Conservation (phyloP, 2,329 filamentous ascomycete genomes). For the Paraconiothyrium brasiliense region DNA sequence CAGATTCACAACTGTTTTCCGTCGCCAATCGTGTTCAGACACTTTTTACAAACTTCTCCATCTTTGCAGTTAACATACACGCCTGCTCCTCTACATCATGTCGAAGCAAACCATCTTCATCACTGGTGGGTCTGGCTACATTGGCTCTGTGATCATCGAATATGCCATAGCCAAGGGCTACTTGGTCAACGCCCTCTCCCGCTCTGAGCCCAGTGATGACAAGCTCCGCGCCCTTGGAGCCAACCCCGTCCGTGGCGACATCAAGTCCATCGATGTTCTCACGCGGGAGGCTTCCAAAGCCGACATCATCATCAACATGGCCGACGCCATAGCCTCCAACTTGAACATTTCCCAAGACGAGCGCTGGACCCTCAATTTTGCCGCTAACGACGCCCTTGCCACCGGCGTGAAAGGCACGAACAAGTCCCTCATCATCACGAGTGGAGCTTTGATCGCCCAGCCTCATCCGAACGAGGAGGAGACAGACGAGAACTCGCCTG, state of each 20-base stretch:
- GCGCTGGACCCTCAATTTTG: constrained; percentile 44
- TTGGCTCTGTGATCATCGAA: constrained; percentile 39
- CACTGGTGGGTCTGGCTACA: constrained; percentile 34
- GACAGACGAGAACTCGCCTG: constrained; percentile 36
- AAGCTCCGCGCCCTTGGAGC: constrained; percentile 53
- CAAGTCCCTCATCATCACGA: constrained; percentile 51
- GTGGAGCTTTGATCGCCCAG: constrained; percentile 40
- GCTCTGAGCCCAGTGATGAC: constrained; percentile 46
- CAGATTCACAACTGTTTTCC: not conserved
- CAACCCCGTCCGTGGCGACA: constrained; percentile 52
- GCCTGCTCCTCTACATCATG: constrained; percentile 14
- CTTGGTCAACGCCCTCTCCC: constrained; percentile 54
- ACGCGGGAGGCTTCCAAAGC: constrained; percentile 49
- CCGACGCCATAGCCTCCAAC: constrained; percentile 25
- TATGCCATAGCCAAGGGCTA: constrained; percentile 53
- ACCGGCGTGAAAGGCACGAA: constrained; percentile 44
- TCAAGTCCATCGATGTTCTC: constrained; percentile 52
- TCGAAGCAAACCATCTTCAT: constrained; percentile 31
- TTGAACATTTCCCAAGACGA: constrained; percentile 19
- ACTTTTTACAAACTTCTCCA: not conserved
- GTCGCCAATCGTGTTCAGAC: not conserved
- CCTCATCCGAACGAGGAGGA: constrained; percentile 42
- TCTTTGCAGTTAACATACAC: not conserved
- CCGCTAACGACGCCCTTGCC: constrained; percentile 52
- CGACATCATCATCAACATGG: constrained; percentile 58